Conservation (phyloP, 2,329 filamentous ascomycete species). For the Trichoderma endophyticum region DNA sequence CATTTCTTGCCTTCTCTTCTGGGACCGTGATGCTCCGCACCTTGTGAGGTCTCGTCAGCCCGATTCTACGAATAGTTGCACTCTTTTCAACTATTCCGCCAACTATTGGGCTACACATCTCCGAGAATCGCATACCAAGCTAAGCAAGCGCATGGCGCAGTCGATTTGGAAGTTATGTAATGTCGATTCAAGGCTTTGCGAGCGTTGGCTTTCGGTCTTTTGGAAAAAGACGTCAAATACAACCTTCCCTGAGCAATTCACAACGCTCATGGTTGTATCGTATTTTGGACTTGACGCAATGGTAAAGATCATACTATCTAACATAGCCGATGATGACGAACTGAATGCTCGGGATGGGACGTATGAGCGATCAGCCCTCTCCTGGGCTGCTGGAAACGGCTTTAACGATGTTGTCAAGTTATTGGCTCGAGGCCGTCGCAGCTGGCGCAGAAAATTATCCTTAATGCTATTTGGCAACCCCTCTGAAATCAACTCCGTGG, state of each 20-base stretch:
- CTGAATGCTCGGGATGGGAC: background rate
- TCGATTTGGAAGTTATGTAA: background rate
- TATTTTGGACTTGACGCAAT: background rate
- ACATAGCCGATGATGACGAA: background rate
- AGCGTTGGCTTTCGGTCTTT: background rate
- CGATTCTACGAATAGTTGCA: background rate
- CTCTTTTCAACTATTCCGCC: slow-evolving; percentile 21
- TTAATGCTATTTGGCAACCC: background rate
- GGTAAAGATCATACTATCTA: background rate
- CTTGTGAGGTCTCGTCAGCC: too few relatives aligned
- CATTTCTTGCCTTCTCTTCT: slow-evolving; percentile 13
- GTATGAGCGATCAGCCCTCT: background rate
- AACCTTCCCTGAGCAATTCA: background rate
- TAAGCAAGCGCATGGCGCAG: background rate
- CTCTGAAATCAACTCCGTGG: background rate
- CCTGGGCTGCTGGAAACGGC: slow-evolving; percentile 11
- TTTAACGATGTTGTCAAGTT: background rate
- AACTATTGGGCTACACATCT: slow-evolving; percentile 19
- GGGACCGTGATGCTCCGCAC: too few relatives aligned
- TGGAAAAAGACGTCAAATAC: background rate
- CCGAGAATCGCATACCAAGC: background rate
- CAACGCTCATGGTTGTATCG: slow-evolving; percentile 1
- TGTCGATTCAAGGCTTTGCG: background rate
- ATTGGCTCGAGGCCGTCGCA: background rate
- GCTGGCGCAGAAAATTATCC: background rate